Evolutionary conservation across 306 rosid species (phyloP).

Genomic region (Castanea sativa): DNA sequence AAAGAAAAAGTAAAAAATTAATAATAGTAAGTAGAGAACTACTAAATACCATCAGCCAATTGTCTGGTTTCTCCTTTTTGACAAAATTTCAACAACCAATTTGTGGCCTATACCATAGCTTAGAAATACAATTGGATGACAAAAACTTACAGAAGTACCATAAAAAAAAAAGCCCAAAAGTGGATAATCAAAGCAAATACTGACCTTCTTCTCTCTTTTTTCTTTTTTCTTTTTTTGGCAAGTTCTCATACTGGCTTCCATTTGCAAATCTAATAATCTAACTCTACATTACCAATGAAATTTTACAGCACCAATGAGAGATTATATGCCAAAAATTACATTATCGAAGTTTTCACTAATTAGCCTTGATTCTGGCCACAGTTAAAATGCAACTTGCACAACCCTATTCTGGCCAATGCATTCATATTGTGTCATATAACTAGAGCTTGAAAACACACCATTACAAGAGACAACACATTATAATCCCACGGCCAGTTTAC

Average conservation of each 20-base stretch:
- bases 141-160: neutral
- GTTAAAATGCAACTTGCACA: neutral
- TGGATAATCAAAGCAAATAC: neutral
- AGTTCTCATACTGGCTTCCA: neutral
- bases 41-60: neutral
- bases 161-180: neutral
- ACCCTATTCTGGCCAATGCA: conserved; percentile 8
- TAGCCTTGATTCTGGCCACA: neutral
- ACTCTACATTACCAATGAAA: neutral
- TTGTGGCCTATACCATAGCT: neutral
- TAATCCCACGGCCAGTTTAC: neutral
- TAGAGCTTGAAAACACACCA: conserved; percentile 3
- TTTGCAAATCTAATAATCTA: neutral
- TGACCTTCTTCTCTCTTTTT: neutral
- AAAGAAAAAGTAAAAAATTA: neutral
- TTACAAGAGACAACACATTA: neutral
- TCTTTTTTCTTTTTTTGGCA: too few relatives aligned
- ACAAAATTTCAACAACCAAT: neutral
- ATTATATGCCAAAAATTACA: neutral
- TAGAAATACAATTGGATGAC: neutral
- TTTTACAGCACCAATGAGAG: neutral
- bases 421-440: conserved; percentile 12
- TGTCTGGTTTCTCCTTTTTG: neutral
- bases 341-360: conserved; percentile 1
- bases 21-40: neutral